These are phyloP conservation scores for Lycium barbarum DNA, from an alignment of 257 asterid genomes.

Conservation along the genomic window DNA sequence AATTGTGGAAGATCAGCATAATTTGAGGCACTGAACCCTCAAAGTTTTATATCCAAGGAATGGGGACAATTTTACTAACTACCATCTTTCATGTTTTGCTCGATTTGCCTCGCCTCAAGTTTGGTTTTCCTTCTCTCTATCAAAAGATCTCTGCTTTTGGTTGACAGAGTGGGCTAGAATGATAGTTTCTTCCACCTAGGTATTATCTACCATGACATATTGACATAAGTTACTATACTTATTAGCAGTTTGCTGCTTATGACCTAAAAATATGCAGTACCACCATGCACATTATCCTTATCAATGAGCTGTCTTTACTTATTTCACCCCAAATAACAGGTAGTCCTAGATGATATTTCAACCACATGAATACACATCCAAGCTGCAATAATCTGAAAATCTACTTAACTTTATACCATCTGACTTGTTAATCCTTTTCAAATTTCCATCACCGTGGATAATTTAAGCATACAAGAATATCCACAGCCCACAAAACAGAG, in stretches of 20 bases:
- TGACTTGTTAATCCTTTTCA: background rate
- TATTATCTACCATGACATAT: background rate
- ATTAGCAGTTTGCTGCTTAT: background rate
- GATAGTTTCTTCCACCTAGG: too few relatives aligned
- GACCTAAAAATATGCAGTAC: background rate
- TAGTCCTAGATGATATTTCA: background rate
- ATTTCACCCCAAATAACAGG: background rate
- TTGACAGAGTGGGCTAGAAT: background rate
- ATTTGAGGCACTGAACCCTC: background rate
- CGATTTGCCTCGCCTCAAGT: background rate
- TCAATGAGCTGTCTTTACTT: background rate
- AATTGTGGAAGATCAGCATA: background rate
- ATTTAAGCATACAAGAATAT: background rate
- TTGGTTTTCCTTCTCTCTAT: background rate
- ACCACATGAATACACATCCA: background rate
- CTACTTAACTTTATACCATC: conserved; percentile 14
- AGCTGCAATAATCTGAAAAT: background rate
- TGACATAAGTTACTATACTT: background rate
- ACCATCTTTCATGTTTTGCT: background rate
- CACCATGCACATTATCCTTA: background rate
- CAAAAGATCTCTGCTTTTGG: background rate
- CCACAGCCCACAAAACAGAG: conserved; percentile 16
- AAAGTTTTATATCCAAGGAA: background rate
- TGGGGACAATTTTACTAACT: background rate
- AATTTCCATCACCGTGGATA: conserved; percentile 14